Conservation (phyloP, 2,329 filamentous ascomycete genomes). For the Trichoderma afroharzianum region DNA sequence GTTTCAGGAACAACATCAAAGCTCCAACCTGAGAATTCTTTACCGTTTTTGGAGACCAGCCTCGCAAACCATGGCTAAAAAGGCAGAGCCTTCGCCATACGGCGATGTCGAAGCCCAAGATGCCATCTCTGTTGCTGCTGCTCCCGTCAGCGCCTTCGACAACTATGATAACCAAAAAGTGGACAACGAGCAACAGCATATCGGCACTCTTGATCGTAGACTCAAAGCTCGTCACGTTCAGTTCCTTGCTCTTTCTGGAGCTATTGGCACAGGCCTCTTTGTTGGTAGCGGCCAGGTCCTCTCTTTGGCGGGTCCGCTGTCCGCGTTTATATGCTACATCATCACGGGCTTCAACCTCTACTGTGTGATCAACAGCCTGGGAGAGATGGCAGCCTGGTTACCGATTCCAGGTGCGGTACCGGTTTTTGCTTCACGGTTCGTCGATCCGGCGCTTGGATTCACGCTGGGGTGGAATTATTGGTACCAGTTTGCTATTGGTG, state of each 20-base stretch:
- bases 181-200: constrained; percentile 26
- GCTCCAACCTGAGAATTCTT: neutral
- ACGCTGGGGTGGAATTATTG: constrained; percentile 51
- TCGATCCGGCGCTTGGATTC: constrained; percentile 44
- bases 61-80: neutral
- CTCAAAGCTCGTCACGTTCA: constrained; percentile 42
- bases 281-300: constrained; percentile 42
- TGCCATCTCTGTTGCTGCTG: constrained; percentile 4
- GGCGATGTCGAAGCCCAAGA: constrained; percentile 12
- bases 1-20: neutral
- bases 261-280: constrained; percentile 44
- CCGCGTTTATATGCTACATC: constrained; percentile 40
- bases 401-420: constrained; percentile 53
- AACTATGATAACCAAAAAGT: constrained; percentile 1
- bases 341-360: constrained; percentile 46
- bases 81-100: neutral
- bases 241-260: constrained; percentile 40
- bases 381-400: constrained; percentile 60
- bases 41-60: neutral
- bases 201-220: constrained; percentile 35
- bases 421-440: constrained; percentile 46
- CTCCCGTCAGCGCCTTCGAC: neutral
- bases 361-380: constrained; percentile 47
- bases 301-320: constrained; percentile 40
- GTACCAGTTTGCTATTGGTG: constrained; percentile 48